These are phyloP conservation scores for Lentinula aciculospora DNA, from an alignment of 768 basidiomycete genomes.

Conservation along the genomic window DNA sequence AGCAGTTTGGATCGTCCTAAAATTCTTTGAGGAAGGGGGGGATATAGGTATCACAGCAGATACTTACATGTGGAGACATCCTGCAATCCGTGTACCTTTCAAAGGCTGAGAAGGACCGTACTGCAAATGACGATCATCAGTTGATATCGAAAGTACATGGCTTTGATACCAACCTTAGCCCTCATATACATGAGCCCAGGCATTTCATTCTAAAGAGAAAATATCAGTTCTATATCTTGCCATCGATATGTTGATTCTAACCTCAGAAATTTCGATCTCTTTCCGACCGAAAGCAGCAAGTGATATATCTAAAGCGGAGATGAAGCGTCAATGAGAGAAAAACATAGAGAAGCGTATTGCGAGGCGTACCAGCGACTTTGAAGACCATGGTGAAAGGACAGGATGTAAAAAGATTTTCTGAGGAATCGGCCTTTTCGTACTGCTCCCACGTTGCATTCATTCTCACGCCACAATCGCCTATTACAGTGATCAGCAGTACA, in stretches of 20 bases:
- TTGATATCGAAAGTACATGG: slow-evolving; percentile 12
- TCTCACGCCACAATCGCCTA: slow-evolving; percentile 1
- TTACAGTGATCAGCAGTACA: neutral
- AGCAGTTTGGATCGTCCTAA: slow-evolving; percentile 96
- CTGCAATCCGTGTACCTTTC: slow-evolving; percentile 92
- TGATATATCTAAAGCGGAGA: slow-evolving; percentile 90
- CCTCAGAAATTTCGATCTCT: slow-evolving; percentile 99
- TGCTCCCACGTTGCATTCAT: neutral
- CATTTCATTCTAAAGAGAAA: slow-evolving; percentile 70
- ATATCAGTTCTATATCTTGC: neutral
- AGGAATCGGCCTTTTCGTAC: neutral
- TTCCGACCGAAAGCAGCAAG: slow-evolving; percentile 99
- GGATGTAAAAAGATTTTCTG: neutral
- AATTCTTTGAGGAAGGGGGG: slow-evolving; percentile 8
- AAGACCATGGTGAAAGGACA: slow-evolving; percentile 51
- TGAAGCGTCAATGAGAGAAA: too few species aligned
- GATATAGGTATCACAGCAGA: neutral
- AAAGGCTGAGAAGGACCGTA: slow-evolving; percentile 78
- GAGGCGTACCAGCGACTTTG: slow-evolving; percentile 78
- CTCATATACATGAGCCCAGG: slow-evolving; percentile 94
- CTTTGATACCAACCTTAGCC: slow-evolving; percentile 52
- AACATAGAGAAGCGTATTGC: neutral
- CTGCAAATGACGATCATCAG: slow-evolving; percentile 31
- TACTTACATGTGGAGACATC: slow-evolving; percentile 92
- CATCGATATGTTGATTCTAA: slow-evolving; percentile 26